phyloP scores from a whole-genome alignment of 108 stramenopile genomes.

The Fragilaria crotonensis region DNA sequence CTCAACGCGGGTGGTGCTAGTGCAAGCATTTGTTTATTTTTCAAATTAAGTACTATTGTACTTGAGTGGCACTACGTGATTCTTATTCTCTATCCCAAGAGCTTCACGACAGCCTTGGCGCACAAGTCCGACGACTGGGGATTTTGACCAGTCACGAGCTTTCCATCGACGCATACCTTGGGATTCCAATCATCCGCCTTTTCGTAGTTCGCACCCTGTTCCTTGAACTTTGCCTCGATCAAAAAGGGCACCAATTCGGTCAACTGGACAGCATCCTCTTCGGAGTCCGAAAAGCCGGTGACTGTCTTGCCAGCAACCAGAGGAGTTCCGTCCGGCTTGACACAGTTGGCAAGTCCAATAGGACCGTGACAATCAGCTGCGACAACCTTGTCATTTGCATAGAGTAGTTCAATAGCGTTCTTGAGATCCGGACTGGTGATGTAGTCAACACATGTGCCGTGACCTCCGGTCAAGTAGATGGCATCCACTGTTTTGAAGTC shows the following conservation, averaged over 20 bases:
- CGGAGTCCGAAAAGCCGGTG: conserved; percentile 68
- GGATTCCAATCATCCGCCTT: conserved; percentile 62
- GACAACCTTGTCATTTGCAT: conserved; percentile 49
- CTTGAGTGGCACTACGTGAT: neutral
- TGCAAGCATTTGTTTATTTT: too few relatives aligned
- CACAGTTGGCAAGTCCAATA: conserved; percentile 53
- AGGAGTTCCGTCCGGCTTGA: conserved; percentile 49
- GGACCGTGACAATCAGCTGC: conserved; percentile 78
- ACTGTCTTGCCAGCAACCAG: conserved; percentile 57
- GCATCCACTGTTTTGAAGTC: conserved; percentile 49
- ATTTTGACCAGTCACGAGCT: conserved; percentile 80
- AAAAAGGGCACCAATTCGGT: conserved; percentile 54
- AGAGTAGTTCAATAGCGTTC: conserved; percentile 49
- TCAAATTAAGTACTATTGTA: too few relatives aligned
- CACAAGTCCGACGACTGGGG: conserved; percentile 45
- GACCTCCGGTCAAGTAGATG: conserved; percentile 61
- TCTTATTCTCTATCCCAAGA: conserved; percentile 3
- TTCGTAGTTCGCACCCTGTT: conserved; percentile 66
- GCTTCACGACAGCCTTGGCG: conserved; percentile 44
- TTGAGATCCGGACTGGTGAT: conserved; percentile 40
- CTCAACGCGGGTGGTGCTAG: too few relatives aligned
- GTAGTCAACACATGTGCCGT: conserved; percentile 68
- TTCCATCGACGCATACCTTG: conserved; percentile 64
- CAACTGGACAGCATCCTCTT: conserved; percentile 61
- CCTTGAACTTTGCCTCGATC: conserved; percentile 60